Base-by-base conservation (phyloP, 352 stramenopile species). In the Pilasporangium apinafurcum region DNA sequence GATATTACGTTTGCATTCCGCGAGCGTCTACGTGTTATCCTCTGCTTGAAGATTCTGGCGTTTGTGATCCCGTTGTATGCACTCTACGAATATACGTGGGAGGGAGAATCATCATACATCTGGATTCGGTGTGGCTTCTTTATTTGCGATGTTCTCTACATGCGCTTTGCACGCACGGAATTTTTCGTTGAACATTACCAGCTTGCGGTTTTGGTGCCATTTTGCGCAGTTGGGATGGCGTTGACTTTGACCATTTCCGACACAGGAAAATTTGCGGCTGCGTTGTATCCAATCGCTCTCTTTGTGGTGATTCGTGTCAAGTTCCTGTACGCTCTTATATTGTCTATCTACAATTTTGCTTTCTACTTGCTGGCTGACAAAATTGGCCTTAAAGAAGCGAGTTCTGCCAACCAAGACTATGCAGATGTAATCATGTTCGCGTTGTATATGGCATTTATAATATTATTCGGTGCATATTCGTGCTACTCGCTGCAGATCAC, bases 271-370 rank as follows among this genome's bases (percentile, higher is more conserved):
- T 92, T 95, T 18, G 80, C 78, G 8, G 74, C 81, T 0, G 81
- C 80, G 0, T 52, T 95, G 12, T 92, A 88, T 54, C 78, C 80
- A 0, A 77, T 92, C 7, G 68, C 68, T 7, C 61, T 95, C 3
- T 92, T 92, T 25, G 73, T 86, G 17, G 80, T 92, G 22, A 79
- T 91, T 27, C 78, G 81, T 14, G 77, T 90, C 40, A 93, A 93
- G 37, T 90, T 93, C 38, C 54, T 93, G 5, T 90, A 88, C 38
- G 81, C 81, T 0, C 39, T 90, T 8, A 59, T 76, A 14, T 51
- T 93, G 1, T 83, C 77, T 12, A 59, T 88, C 14, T 89, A 79
- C 69, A 93, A 93, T 31, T 81, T 85, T 12, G 57, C 72, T 1
- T 86, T 90, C 47, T 93, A 91, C 48, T 48, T 91, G 37, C 39